Conservation (phyloP, 768 basidiomycete species). For the Lentinula edodes region DNA sequence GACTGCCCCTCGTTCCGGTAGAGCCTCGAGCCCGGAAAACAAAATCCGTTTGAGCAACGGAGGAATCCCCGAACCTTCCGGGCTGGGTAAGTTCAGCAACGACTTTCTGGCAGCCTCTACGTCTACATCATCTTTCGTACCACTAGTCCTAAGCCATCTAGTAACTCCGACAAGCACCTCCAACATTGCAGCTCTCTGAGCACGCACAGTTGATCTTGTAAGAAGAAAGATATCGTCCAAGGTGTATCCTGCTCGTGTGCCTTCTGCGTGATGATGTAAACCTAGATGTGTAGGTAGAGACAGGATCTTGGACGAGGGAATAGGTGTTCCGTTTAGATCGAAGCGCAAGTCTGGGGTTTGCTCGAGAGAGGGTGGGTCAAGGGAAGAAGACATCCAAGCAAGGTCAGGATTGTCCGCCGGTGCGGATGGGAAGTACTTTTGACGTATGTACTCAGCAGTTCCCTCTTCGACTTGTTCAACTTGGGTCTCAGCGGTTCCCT, state of each 20-base stretch:
- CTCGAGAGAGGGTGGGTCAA: slow-evolving; percentile 19
- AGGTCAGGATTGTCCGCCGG: slow-evolving; percentile 67
- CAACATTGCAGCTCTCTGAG: slow-evolving; percentile 81
- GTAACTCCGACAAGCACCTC: slow-evolving; percentile 61
- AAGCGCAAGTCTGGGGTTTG: slow-evolving; percentile 54
- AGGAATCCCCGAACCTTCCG: slow-evolving; percentile 9
- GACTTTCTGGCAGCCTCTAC: neutral
- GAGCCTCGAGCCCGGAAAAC: slow-evolving; percentile 60
- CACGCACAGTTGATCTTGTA: slow-evolving; percentile 73
- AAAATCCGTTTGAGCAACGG: slow-evolving; percentile 57
- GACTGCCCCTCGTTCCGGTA: slow-evolving; percentile 60
- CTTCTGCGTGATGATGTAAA: slow-evolving; percentile 86
- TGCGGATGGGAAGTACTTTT: slow-evolving; percentile 74
- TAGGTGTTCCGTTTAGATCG: slow-evolving; percentile 67
- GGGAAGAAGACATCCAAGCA: slow-evolving; percentile 62
- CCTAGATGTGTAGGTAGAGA: slow-evolving; percentile 80
- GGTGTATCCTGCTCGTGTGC: slow-evolving; percentile 79
- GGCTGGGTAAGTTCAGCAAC: slow-evolving; percentile 14
- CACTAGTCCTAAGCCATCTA: slow-evolving; percentile 21
- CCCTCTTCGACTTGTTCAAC: slow-evolving; percentile 51
- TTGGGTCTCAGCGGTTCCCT: neutral
- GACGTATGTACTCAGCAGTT: slow-evolving; percentile 78
- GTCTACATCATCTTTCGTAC: slow-evolving; percentile 27
- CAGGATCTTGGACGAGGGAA: slow-evolving; percentile 48
- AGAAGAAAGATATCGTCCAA: slow-evolving; percentile 80